Percentiles rank a stretch among this genome's conserved stretches.
Evolutionary conservation across 257 asterid species (phyloP).

Genomic region (Coffea canephora): DNA sequence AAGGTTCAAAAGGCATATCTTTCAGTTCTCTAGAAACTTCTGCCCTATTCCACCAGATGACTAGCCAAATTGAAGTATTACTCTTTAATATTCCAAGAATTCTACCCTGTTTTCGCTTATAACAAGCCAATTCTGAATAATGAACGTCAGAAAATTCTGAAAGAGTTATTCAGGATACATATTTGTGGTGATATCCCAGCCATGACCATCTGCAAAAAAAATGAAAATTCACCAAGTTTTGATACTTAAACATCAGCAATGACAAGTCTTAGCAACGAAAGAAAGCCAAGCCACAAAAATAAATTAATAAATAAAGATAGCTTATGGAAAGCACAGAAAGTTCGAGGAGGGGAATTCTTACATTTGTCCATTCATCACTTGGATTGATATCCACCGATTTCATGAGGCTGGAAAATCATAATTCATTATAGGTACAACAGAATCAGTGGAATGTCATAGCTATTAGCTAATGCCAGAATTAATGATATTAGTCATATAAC

Average conservation of each 20-base stretch:
- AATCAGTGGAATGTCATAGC: constrained; percentile 5
- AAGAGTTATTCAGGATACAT: constrained; percentile 59
- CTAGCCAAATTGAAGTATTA: background rate
- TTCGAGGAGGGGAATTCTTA: constrained; percentile 34
- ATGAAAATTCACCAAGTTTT: background rate
- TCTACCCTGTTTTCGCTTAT: background rate
- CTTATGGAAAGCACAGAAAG: constrained; percentile 3
- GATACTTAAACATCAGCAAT: constrained; percentile 12
- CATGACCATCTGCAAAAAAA: constrained; percentile 73
- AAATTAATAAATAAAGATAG: constrained; percentile 9
- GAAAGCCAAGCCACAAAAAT: background rate
- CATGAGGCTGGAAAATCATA: constrained; percentile 69
- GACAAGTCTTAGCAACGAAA: background rate
- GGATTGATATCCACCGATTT: constrained; percentile 89
- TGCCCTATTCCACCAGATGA: background rate
- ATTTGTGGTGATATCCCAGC: constrained; percentile 87
- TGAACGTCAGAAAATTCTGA: background rate
- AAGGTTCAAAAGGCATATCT: background rate
- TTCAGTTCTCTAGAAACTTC: background rate
- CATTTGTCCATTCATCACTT: constrained; percentile 88
- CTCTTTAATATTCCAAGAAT: background rate
- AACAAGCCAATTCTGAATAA: background rate
- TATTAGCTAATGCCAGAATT: background rate
- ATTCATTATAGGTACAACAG: constrained; percentile 23
- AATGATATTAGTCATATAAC: background rate